phyloP scores from a whole-genome alignment of 1,284 basidiomycete species.

The Calocybe gambosa region DNA sequence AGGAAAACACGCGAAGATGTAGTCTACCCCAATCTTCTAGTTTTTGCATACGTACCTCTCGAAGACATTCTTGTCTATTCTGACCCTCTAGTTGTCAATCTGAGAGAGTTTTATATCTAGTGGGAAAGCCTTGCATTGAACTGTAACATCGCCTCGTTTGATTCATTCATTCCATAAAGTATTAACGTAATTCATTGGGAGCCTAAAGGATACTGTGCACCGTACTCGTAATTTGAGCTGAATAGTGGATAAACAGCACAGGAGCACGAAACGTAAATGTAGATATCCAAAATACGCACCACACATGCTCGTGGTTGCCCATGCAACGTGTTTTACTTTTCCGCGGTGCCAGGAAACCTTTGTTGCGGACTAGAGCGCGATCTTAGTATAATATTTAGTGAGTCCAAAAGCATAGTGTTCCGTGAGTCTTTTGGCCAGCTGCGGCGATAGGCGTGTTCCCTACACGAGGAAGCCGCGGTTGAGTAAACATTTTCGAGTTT shows the following conservation, averaged over 20 bases:
- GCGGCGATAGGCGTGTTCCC: neutral
- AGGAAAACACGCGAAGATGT: neutral
- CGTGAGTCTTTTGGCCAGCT: constrained; percentile 2
- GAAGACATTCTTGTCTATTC: constrained; percentile 21
- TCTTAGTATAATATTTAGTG: neutral
- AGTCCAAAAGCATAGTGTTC: neutral
- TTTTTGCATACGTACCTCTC: constrained; percentile 19
- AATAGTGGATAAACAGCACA: constrained; percentile 2
- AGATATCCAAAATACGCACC: constrained; percentile 3
- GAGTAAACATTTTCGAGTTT: constrained; percentile 8
- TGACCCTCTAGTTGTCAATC: constrained; percentile 4
- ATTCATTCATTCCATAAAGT: constrained; percentile 16
- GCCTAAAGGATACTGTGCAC: constrained; percentile 8
- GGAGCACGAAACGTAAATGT: neutral
- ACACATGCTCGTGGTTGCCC: constrained; percentile 4
- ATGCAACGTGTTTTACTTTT: constrained; percentile 4
- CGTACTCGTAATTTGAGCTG: constrained; percentile 4
- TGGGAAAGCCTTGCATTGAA: constrained; percentile 1
- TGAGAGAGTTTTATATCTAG: constrained; percentile 14
- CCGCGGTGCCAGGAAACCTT: neutral
- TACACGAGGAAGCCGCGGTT: constrained; percentile 11
- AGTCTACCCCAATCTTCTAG: neutral
- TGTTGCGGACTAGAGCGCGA: constrained; percentile 2
- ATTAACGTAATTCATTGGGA: constrained; percentile 17
- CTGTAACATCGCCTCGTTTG: constrained; percentile 12